Percentiles rank a stretch among this genome's conserved stretches.
phyloP scores from a whole-genome alignment of 768 basidiomycete species.

The Macrocybe gigantea region DNA sequence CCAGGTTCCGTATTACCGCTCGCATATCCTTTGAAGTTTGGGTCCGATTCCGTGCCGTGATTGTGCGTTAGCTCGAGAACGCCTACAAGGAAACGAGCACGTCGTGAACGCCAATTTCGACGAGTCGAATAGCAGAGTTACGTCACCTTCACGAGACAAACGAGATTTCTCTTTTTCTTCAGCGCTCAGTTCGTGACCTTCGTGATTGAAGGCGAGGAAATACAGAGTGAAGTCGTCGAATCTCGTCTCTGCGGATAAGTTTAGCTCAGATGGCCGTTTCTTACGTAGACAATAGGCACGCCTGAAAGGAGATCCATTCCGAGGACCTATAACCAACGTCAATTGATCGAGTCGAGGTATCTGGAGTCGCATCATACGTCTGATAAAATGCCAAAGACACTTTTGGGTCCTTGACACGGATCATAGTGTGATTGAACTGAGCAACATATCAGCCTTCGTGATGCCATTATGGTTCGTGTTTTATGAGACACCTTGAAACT shows the following conservation, averaged over 20 bases:
- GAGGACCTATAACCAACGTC: conserved; percentile 31
- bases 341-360: neutral
- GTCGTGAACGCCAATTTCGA: neutral
- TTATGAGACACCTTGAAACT: conserved; percentile 46
- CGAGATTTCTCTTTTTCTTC: conserved; percentile 48
- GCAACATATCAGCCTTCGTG: neutral
- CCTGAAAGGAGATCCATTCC: conserved; percentile 75
- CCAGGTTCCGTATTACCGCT: conserved; percentile 84
- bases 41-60: conserved; percentile 83
- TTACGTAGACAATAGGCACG: conserved; percentile 15
- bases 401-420: conserved; percentile 85
- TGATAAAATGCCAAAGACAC: conserved; percentile 77
- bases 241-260: conserved; percentile 36
- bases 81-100: conserved; percentile 30
- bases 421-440: conserved; percentile 84
- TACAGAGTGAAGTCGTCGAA: conserved; percentile 69
- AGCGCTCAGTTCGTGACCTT: conserved; percentile 37
- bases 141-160: conserved; percentile 62
- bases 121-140: neutral
- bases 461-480: neutral
- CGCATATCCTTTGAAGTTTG: conserved; percentile 75
- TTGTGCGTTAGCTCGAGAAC: conserved; percentile 85
- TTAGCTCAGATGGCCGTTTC: no score
- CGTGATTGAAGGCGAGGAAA: conserved; percentile 78
- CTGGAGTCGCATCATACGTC: conserved; percentile 36